These are phyloP conservation scores for Caloboletus inedulis DNA, from an alignment of 1,284 basidiomycete species.

Conservation along the genomic window DNA sequence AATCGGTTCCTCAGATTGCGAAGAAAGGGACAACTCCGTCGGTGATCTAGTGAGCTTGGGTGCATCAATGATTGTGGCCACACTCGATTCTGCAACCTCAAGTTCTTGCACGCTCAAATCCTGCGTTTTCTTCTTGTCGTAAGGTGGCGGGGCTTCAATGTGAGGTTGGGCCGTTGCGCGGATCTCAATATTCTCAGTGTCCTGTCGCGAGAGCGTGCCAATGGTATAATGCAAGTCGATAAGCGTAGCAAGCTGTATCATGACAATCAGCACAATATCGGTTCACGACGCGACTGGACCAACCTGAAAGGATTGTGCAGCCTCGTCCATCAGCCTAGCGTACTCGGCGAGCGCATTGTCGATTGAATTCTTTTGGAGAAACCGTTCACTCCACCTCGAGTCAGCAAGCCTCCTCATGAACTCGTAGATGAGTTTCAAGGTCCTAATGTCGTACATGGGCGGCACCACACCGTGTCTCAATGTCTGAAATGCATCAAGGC, in stretches of 20 bases:
- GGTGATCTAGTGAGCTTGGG: neutral
- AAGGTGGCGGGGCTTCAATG: slow-evolving; percentile 23
- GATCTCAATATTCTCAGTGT: neutral
- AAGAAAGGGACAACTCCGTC: neutral
- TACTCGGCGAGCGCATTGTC: slow-evolving; percentile 38
- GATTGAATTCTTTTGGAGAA: slow-evolving; percentile 41
- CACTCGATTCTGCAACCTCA: neutral
- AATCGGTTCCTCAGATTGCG: slow-evolving; percentile 15
- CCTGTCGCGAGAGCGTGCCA: slow-evolving; percentile 16
- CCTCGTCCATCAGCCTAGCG: slow-evolving; percentile 40
- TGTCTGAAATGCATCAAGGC: neutral
- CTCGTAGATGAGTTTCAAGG: slow-evolving; percentile 37
- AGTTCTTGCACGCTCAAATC: neutral
- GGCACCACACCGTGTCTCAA: neutral
- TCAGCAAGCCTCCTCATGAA: slow-evolving; percentile 41
- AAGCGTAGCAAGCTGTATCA: slow-evolving; percentile 42
- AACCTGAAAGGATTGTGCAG: slow-evolving; percentile 48
- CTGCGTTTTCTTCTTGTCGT: slow-evolving; percentile 7
- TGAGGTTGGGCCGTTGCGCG: neutral
- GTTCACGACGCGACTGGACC: neutral
- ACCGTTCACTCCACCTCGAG: slow-evolving; percentile 41
- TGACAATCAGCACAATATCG: neutral
- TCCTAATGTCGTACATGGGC: slow-evolving; percentile 27
- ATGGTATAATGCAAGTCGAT: slow-evolving; percentile 50
- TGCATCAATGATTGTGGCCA: neutral